phyloP scores from a whole-genome alignment of 1,284 basidiomycete species.

The Meripilus lineatus region DNA sequence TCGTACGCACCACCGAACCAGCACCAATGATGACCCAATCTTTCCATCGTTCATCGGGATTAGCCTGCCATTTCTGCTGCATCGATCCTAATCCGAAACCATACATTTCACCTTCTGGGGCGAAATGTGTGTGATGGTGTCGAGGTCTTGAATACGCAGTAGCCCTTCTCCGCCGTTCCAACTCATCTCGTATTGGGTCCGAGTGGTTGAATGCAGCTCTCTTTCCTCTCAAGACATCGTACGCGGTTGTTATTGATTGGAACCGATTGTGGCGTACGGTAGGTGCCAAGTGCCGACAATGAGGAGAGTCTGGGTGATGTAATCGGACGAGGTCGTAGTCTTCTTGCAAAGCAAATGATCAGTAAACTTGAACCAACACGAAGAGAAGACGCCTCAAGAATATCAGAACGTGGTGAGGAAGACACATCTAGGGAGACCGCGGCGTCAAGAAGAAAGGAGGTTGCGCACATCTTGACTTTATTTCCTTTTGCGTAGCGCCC shows the following conservation, averaged over 20 bases:
- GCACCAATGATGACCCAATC: conserved; percentile 36
- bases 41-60: conserved; percentile 32
- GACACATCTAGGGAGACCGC: too few species aligned
- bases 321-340: conserved; percentile 52
- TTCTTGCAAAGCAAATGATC: conserved; percentile 18
- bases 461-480: conserved; percentile 48
- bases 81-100: conserved; percentile 8
- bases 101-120: background rate
- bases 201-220: conserved; percentile 7
- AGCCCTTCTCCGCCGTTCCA: conserved; percentile 30
- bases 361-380: too few species aligned
- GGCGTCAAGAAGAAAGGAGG: background rate
- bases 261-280: conserved; percentile 40
- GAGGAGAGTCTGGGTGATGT: conserved; percentile 45
- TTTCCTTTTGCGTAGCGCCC: conserved; percentile 37
- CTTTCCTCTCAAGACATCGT: conserved; percentile 35
- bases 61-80: conserved; percentile 13
- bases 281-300: conserved; percentile 27
- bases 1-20: conserved; percentile 31
- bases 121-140: conserved; percentile 1
- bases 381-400: background rate
- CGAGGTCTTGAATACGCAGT: conserved; percentile 8
- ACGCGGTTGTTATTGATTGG: conserved; percentile 45
- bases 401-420: conserved; percentile 1
- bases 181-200: conserved; percentile 34